phyloP scores from a whole-genome alignment of 2,329 filamentous ascomycete genomes.

The Calonectria pteridis region DNA sequence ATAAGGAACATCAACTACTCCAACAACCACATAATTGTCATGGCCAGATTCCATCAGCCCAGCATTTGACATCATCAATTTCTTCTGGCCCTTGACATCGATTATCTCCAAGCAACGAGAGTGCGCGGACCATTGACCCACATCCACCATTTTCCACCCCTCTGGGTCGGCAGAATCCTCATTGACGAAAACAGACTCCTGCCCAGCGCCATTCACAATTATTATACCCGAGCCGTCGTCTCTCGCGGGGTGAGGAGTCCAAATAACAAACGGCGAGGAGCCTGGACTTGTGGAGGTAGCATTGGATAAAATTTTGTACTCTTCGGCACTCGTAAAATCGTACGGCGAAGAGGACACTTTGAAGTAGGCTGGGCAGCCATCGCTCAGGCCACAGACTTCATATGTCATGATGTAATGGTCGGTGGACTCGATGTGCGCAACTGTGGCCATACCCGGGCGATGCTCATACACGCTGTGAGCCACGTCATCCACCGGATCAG shows the following conservation, averaged over 20 bases:
- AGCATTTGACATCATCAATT: background rate
- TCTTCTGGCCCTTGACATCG: conserved; percentile 4
- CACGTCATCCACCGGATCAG: conserved; percentile 69
- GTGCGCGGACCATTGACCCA: conserved; percentile 23
- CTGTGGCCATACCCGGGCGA: conserved; percentile 30
- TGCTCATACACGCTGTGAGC: conserved; percentile 51
- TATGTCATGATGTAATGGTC: conserved; percentile 32
- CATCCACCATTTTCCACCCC: conserved; percentile 24
- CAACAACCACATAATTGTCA: background rate
- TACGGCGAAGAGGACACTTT: conserved; percentile 27
- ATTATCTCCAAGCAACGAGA: conserved; percentile 19
- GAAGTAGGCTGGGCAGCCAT: conserved; percentile 19
- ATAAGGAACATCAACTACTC: background rate
- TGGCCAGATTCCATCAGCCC: background rate
- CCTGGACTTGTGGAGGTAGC: background rate
- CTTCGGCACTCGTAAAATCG: background rate
- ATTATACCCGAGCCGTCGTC: background rate
- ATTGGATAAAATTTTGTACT: background rate
- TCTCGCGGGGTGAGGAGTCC: background rate
- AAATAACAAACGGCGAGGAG: conserved; percentile 23
- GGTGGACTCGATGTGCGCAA: background rate
- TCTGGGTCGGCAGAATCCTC: conserved; percentile 16
- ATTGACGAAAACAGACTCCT: conserved; percentile 23
- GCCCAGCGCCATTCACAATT: conserved; percentile 18
- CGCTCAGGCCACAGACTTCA: conserved; percentile 20